Evolutionary conservation across 345 rosid species (phyloP).

Genomic region (Acer negundo): DNA sequence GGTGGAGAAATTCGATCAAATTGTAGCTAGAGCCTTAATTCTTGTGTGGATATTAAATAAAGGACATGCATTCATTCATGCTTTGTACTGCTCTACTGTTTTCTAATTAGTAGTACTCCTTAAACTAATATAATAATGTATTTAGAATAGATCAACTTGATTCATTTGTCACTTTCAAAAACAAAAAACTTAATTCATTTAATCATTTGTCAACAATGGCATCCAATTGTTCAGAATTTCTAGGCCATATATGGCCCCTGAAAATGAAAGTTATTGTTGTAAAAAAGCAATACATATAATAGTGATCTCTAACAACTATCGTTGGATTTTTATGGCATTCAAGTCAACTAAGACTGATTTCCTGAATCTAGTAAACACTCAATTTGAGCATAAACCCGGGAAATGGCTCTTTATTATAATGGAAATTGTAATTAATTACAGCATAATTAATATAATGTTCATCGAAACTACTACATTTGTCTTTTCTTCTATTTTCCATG

Average conservation of each 20-base stretch:
- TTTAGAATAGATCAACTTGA: not conserved
- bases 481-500: not conserved
- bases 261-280: not conserved
- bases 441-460: too few relatives aligned
- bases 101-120: not conserved
- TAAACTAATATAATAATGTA: too few relatives aligned
- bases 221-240: not conserved
- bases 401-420: not conserved
- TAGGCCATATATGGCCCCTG: not conserved
- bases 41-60: not conserved
- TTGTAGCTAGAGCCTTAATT: slow-evolving; percentile 34
- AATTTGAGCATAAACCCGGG: not conserved
- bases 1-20: slow-evolving; percentile 64
- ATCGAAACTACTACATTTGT: slow-evolving; percentile 25
- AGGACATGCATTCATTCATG: too few relatives aligned
- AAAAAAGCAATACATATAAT: not conserved
- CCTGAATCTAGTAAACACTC: not conserved
- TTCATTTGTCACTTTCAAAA: too few relatives aligned
- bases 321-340: slow-evolving; percentile 19
- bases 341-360: slow-evolving; percentile 9
- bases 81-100: not conserved
- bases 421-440: not conserved
- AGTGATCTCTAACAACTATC: slow-evolving; percentile 10
- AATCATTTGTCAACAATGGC: not conserved
- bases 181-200: not conserved